These are phyloP conservation scores for Protomyces lactucae-debilis DNA, from an alignment of 1,139 yeast genomes.

Conservation along the genomic window DNA sequence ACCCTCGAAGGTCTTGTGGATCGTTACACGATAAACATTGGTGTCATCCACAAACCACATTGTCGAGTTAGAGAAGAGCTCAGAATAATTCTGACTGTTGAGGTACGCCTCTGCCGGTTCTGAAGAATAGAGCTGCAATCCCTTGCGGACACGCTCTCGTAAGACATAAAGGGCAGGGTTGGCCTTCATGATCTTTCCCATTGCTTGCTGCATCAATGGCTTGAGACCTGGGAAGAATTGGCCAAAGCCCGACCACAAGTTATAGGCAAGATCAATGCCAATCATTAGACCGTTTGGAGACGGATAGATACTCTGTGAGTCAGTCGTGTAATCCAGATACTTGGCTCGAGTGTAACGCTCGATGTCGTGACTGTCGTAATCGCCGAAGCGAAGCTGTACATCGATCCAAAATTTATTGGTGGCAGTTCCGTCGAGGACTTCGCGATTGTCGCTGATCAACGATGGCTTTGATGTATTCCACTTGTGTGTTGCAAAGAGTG, in stretches of 20 bases:
- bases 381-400: conserved; percentile 92
- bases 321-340: conserved; percentile 86
- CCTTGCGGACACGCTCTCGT: conserved; percentile 90
- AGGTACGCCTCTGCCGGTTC: conserved; percentile 90
- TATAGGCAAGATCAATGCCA: conserved; percentile 90
- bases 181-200: conserved; percentile 90
- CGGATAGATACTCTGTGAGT: conserved; percentile 79
- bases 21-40: conserved; percentile 51
- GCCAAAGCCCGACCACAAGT: conserved; percentile 94
- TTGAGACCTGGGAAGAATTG: conserved; percentile 97
- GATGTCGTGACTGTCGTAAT: conserved; percentile 94
- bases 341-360: conserved; percentile 91
- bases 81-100: conserved; percentile 85
- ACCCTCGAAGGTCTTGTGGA: conserved; percentile 89
- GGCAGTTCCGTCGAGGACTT: conserved; percentile 43
- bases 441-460: conserved; percentile 49
- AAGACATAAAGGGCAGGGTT: conserved; percentile 90
- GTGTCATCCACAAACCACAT: conserved; percentile 28
- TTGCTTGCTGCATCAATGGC: conserved; percentile 81
- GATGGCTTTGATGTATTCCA: conserved; percentile 89
- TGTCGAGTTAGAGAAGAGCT: conserved; percentile 74
- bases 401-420: conserved; percentile 89
- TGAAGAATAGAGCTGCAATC: conserved; percentile 85
- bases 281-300: conserved; percentile 89
- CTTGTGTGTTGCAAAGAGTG: conserved; percentile 65